Percentiles rank a stretch among this genome's conserved stretches.
Conservation (phyloP, 2,329 filamentous ascomycete genomes). For the Colletotrichum nymphaeae region DNA sequence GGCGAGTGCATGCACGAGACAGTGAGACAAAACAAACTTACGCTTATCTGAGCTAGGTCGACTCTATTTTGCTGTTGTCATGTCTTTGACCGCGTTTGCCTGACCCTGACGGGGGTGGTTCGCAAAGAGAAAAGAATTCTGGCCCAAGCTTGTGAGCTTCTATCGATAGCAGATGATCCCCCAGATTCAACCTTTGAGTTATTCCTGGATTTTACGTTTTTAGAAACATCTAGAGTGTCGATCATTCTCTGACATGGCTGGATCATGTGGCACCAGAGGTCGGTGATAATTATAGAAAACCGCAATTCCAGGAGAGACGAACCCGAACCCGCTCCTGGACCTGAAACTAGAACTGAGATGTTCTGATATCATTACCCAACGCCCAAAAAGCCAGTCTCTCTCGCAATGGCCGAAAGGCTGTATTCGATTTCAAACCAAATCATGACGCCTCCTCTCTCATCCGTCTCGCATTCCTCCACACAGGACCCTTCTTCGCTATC, state of each 20-base stretch:
- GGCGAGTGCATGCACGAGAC: neutral
- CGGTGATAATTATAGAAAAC: neutral
- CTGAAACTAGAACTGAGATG: neutral
- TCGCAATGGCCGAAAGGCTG: neutral
- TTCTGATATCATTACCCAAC: neutral
- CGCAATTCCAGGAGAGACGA: neutral
- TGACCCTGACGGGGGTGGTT: neutral
- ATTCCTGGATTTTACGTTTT: neutral
- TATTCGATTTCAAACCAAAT: neutral
- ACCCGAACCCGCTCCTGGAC: neutral
- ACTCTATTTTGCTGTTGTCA: neutral
- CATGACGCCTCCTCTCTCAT: slow-evolving; percentile 42
- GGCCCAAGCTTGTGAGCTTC: neutral
- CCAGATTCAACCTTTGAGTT: neutral
- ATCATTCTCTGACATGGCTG: neutral
- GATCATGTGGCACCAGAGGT: neutral
- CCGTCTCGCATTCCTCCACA: slow-evolving; percentile 63
- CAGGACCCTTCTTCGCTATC: slow-evolving; percentile 59
- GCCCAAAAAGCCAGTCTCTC: neutral
- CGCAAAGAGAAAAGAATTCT: neutral
- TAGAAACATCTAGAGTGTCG: neutral
- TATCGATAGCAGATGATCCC: neutral
- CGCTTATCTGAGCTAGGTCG: too few relatives aligned
- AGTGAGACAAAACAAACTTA: neutral
- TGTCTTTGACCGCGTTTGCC: neutral